Evolutionary conservation across 208 protist species (phyloP).

Genomic region (Crithidia acanthocephali): DNA sequence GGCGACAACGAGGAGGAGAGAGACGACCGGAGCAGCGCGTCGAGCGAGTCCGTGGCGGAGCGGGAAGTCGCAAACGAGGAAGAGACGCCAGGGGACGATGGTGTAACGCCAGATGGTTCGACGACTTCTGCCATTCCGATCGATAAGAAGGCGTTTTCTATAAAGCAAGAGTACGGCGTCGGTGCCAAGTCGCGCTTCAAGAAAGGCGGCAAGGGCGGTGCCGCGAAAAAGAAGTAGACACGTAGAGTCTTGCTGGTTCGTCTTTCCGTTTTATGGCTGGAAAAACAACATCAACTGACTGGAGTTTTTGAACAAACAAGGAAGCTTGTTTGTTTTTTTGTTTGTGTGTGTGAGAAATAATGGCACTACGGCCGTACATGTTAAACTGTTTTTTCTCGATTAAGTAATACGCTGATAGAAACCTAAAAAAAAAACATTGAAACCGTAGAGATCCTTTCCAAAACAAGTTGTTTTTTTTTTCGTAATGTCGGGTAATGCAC

Average conservation of each 20-base stretch:
- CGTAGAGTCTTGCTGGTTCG: too few species aligned
- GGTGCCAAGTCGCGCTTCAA: slow-evolving; percentile 19
- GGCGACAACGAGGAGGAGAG: neutral
- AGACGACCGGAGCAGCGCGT: slow-evolving; percentile 4
- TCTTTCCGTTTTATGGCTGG: too few species aligned
- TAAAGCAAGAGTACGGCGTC: slow-evolving; percentile 35
- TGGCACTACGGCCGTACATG: too few species aligned
- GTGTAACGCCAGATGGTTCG: neutral
- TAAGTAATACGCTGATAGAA: too few species aligned
- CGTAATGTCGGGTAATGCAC: too few species aligned
- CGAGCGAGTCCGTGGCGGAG: slow-evolving; percentile 6
- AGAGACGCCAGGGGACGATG: neutral
- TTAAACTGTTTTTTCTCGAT: slow-evolving; percentile 9
- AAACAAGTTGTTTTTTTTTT: too few species aligned
- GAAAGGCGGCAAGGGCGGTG: neutral
- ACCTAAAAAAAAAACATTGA: too few species aligned
- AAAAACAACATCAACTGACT: too few species aligned
- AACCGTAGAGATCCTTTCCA: too few species aligned
- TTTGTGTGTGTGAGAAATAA: slow-evolving; percentile 1
- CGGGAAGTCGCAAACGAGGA: neutral
- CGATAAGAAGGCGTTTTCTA: slow-evolving; percentile 27
- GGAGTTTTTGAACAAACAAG: neutral
- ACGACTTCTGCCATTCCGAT: slow-evolving; percentile 1
- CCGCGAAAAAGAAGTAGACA: slow-evolving; percentile 8
- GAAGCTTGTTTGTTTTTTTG: slow-evolving; percentile 13